A percentile compares a stretch with the other conserved stretches of the same genome.
These are phyloP conservation scores for Phaeolepiota aurea DNA, from an alignment of 768 basidiomycete species.

Conservation along the genomic window DNA sequence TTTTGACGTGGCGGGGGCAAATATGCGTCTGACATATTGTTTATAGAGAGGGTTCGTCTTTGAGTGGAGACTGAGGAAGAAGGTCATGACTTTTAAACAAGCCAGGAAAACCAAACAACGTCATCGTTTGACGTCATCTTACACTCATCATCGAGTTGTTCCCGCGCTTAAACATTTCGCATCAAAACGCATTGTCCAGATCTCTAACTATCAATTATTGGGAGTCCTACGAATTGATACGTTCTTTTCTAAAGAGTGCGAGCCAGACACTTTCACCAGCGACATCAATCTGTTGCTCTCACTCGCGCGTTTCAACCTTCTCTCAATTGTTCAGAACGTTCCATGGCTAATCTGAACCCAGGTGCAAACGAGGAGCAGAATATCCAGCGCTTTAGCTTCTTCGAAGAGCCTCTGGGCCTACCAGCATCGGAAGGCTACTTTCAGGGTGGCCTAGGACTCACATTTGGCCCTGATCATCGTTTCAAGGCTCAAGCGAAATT, in stretches of 20 bases:
- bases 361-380: background rate
- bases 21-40: constrained; percentile 4
- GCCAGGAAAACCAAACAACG: background rate
- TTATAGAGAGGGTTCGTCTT: background rate
- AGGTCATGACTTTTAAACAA: background rate
- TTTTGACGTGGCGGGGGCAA: constrained; percentile 21
- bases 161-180: too few species aligned
- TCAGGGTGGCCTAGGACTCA: constrained; percentile 11
- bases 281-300: background rate
- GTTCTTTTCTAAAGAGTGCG: background rate
- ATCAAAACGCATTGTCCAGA: too few species aligned
- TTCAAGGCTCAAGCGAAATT: constrained; percentile 13
- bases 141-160: background rate
- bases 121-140: background rate
- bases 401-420: constrained; percentile 13
- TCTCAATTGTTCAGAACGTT: too few species aligned
- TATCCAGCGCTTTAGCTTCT: constrained; percentile 6
- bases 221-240: too few species aligned
- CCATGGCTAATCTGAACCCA: background rate
- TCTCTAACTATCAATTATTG: too few species aligned
- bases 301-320: background rate
- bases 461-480: constrained; percentile 11
- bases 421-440: constrained; percentile 12
- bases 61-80: too few species aligned
- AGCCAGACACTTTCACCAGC: background rate